These are phyloP conservation scores for Pseudogymnoascus sp. DNA, from an alignment of 2,329 filamentous ascomycete species.

Conservation along the genomic window DNA sequence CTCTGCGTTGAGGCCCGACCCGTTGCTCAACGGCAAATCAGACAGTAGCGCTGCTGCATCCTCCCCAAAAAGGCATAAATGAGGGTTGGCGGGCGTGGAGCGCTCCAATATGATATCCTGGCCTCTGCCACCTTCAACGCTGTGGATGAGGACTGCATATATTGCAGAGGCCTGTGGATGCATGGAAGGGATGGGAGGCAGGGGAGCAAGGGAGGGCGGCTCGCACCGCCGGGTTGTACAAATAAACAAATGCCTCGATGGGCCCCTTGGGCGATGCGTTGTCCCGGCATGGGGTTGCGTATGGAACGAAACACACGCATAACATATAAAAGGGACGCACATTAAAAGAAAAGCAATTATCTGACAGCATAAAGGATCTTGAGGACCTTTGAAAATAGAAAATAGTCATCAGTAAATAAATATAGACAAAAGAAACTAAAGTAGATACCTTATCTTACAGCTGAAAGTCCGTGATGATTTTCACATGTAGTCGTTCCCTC, in stretches of 20 bases:
- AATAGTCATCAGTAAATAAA: not conserved
- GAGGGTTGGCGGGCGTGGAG: not conserved
- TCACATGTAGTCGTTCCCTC: conserved; percentile 1
- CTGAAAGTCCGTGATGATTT: not conserved
- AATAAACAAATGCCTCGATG: not conserved
- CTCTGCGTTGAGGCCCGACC: conserved; percentile 5
- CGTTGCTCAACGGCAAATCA: not conserved
- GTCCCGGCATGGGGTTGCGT: not conserved
- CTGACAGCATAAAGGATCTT: not conserved
- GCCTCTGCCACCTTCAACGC: not conserved
- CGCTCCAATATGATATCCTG: not conserved
- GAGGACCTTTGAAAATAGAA: not conserved
- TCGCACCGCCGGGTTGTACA: not conserved
- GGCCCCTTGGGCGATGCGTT: not conserved
- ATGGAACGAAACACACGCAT: not conserved
- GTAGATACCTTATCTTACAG: not conserved
- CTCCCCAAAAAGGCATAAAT: not conserved
- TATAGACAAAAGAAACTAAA: not conserved
- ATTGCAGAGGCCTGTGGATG: not conserved
- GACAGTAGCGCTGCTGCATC: conserved; percentile 3
- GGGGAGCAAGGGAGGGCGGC: not conserved
- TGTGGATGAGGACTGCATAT: not conserved
- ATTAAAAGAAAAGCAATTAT: not conserved
- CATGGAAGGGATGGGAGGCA: not conserved
- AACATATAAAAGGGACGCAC: not conserved